Evolutionary conservation across 2,329 filamentous ascomycete genomes (phyloP), one percentile per base, ranked within the genome.

Genomic region (Dothistroma pini): DNA sequence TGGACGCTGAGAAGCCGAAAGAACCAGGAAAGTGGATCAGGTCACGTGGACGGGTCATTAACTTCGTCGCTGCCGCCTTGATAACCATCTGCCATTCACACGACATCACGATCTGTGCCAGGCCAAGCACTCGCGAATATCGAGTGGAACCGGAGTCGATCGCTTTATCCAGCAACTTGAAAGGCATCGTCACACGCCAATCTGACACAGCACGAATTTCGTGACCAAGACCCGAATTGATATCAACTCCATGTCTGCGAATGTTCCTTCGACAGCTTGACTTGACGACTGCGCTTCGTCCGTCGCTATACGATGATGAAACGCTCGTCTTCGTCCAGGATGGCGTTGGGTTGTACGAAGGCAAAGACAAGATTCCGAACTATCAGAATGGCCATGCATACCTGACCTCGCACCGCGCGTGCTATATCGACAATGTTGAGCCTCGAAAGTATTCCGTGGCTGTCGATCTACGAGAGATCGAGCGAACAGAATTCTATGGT

Each of bases 231-330:
- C 41, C 41, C 14, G 41, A 14, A 44, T n/a, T 44, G 41, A 44
- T 14, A 44, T 19, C 41, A 44, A 9, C 60, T 54, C 57, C 58
- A 71, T 72, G 70, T 68, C 68, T 71, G 68, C 70, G 90, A 83
- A 97, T 97, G 93, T 96, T 96, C 85, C 84, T 97, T 83, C 93
- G 96, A 83, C 87, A 89, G 71, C 85, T 97, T 76, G 93, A 99
- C 79, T 86, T 99, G 72, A 99, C 95, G 61, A 96, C 93, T 80
- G 95, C 95, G 74, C 85, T 97, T 74, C 90, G 95, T 82, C 95
- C 95, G 71, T 89, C 89, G 63, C 89, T 97, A 75, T 85, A 96
- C 68, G 89, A 91, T 72, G 95, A 97, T 82, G 95, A 99, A 84
- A 89, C 91, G 69, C 83, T 97, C 58, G 84, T 99, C 62, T 97